phyloP scores from a whole-genome alignment of 768 basidiomycete genomes.

The Lactarius hengduanensis region DNA sequence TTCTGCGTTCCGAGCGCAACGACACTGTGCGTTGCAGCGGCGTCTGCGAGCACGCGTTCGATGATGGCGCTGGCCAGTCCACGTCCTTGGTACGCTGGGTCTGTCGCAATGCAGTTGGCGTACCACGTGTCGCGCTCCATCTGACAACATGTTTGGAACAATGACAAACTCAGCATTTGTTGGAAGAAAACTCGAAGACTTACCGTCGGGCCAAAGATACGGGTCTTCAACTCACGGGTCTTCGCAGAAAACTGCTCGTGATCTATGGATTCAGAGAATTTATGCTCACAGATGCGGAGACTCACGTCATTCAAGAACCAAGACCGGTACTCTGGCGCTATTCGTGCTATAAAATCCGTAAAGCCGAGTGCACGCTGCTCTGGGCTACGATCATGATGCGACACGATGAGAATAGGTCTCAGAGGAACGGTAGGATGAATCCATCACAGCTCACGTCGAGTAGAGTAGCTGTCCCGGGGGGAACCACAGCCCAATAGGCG shows the following conservation, averaged over 20 bases:
- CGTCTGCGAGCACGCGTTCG: not conserved
- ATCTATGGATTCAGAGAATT: not conserved
- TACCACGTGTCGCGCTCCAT: slow-evolving; percentile 13
- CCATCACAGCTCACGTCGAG: not conserved
- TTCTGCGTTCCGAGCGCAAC: slow-evolving; percentile 14
- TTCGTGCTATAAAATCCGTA: not conserved
- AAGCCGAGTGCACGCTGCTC: slow-evolving; percentile 13
- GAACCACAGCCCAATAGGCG: slow-evolving; percentile 13
- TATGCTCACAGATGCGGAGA: not conserved
- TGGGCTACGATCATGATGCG: not conserved
- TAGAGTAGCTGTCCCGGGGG: slow-evolving; percentile 5
- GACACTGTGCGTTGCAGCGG: not conserved
- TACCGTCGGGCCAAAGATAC: slow-evolving; percentile 6
- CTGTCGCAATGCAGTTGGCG: slow-evolving; percentile 9
- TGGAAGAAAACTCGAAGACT: not conserved
- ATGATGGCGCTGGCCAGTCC: slow-evolving; percentile 9
- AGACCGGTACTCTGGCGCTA: not conserved
- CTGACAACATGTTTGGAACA: not conserved
- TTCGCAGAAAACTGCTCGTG: slow-evolving; percentile 3
- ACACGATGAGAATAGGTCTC: not conserved
- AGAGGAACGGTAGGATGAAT: not conserved
- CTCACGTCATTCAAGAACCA: slow-evolving; percentile 15
- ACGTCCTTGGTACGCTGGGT: slow-evolving; percentile 4
- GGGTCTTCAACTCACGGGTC: slow-evolving; percentile 10
- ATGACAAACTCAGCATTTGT: not conserved